Evolutionary conservation across 345 rosid genomes (phyloP), one percentile per base, ranked within the genome.

Genomic region (Populus tremula): DNA sequence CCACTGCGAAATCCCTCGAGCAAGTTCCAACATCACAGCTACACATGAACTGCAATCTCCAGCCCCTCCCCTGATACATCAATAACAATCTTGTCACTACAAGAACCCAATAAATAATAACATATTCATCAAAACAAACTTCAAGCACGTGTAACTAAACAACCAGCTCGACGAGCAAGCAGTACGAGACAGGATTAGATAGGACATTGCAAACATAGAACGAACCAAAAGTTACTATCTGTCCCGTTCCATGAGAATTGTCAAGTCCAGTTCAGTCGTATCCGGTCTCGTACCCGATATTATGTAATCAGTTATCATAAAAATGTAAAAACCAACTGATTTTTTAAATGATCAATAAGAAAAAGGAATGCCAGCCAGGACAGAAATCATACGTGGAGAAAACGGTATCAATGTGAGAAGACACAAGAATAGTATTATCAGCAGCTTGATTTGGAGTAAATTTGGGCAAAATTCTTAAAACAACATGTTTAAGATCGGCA

Each of bases 41-140:
- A 96, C 86, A 84, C 97, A 93, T 21, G 99, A 93, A 77, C 97
- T 93, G 82, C 98, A 92, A 87, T 96, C 99, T 72, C 98, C 99
- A 82, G 98, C 98, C 50, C 98, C 99, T 86, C 82, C 97, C 82
- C 99, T 96, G 80, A 85, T 79, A 75, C 69, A 83, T 54, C 29
- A 53, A 78, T n/a, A 82, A 78, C 39, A n/a, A 67, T 1, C 17
- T 29, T 63, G 5, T 63, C 67, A n/a, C 36, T n/a, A n/a, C 20
- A 16, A 16, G 72, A 72, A 20, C 18, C 21, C 27, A 27, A 10
- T 49, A 35, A 33, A 66, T 61, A 69, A 62, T 39, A 20, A 11
- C 14, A 18, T 33, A 43, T 45, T 56, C 25, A 23, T 56, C 21
- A 21, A 20, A 56, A 41, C 13, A 41, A 41, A 2, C 45, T 41